A percentile compares a stretch with the other conserved stretches of the same genome.
phyloP scores from a whole-genome alignment of 352 stramenopile species.

The Phytopythium cucurbitacearum region DNA sequence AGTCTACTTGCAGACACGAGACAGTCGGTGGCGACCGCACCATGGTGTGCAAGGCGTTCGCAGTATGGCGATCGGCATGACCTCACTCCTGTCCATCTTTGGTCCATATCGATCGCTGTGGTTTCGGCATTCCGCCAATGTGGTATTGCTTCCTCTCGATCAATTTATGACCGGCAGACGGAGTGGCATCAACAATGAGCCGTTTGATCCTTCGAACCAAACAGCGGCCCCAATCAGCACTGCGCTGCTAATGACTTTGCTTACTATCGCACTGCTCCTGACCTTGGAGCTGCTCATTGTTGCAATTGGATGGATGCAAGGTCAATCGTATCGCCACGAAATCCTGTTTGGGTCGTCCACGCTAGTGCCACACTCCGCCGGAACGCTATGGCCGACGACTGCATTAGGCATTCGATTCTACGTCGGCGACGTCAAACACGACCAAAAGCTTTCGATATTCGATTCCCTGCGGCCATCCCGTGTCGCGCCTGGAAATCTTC shows the following conservation, averaged over 20 bases:
- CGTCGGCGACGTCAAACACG: background rate
- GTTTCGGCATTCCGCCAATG: constrained; percentile 15
- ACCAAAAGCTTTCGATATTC: background rate
- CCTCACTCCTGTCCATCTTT: constrained; percentile 27
- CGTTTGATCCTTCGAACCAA: background rate
- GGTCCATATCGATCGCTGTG: constrained; percentile 20
- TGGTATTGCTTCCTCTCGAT: background rate
- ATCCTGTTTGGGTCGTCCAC: background rate
- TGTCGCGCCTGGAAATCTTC: too few species aligned
- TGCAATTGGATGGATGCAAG: background rate
- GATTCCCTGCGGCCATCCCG: too few species aligned
- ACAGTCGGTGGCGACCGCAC: constrained; percentile 12
- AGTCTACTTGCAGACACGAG: constrained; percentile 13
- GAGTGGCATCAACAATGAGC: constrained; percentile 1
- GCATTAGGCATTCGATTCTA: constrained; percentile 17
- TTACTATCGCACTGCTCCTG: background rate
- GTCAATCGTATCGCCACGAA: background rate
- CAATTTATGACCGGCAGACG: background rate
- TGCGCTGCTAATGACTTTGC: background rate
- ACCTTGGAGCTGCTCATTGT: background rate
- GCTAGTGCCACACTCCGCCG: constrained; percentile 2
- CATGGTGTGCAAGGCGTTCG: constrained; percentile 24
- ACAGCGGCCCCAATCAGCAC: background rate
- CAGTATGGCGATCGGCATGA: constrained; percentile 30
- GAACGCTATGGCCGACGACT: constrained; percentile 15